Percentiles rank a stretch among this genome's conserved stretches.
phyloP scores from a whole-genome alignment of 2,329 filamentous ascomycete genomes.

The Capronia americana region DNA sequence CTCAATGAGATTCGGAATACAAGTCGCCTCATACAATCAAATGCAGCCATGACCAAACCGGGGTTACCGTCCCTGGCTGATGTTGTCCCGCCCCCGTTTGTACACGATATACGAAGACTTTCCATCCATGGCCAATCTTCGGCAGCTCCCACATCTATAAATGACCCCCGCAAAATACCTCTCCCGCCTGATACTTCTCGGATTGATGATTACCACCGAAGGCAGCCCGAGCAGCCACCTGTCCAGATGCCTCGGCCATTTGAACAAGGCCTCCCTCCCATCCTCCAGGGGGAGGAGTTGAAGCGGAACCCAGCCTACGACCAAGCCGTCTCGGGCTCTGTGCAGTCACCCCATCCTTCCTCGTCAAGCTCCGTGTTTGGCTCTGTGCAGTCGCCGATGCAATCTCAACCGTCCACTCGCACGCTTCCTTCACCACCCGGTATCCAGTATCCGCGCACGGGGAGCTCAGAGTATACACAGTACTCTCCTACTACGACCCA shows the following conservation, averaged over 20 bases:
- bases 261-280: slow-evolving; percentile 41
- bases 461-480: slow-evolving; percentile 24
- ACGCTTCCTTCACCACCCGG: slow-evolving; percentile 40
- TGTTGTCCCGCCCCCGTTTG: slow-evolving; percentile 30
- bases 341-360: slow-evolving; percentile 34
- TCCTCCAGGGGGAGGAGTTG: slow-evolving; percentile 33
- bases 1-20: slow-evolving; percentile 32
- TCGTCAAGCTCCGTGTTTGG: slow-evolving; percentile 33
- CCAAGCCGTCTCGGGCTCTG: slow-evolving; percentile 23
- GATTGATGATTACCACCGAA: slow-evolving; percentile 28
- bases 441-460: slow-evolving; percentile 30
- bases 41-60: slow-evolving; percentile 26
- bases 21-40: slow-evolving; percentile 28
- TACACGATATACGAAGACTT: slow-evolving; percentile 25
- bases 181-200: slow-evolving; percentile 29
- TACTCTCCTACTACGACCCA: slow-evolving; percentile 28
- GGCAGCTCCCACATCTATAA: slow-evolving; percentile 27
- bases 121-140: slow-evolving; percentile 25
- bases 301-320: slow-evolving; percentile 28
- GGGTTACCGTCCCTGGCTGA: slow-evolving; percentile 32
- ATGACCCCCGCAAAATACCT: slow-evolving; percentile 27
- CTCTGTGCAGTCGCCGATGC: slow-evolving; percentile 34
- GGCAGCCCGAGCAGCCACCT: slow-evolving; percentile 21
- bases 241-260: slow-evolving; percentile 29
- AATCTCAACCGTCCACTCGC: slow-evolving; percentile 33